Conservation (phyloP, 148 eudicot species). For the Pharnaceum exiguum region DNA sequence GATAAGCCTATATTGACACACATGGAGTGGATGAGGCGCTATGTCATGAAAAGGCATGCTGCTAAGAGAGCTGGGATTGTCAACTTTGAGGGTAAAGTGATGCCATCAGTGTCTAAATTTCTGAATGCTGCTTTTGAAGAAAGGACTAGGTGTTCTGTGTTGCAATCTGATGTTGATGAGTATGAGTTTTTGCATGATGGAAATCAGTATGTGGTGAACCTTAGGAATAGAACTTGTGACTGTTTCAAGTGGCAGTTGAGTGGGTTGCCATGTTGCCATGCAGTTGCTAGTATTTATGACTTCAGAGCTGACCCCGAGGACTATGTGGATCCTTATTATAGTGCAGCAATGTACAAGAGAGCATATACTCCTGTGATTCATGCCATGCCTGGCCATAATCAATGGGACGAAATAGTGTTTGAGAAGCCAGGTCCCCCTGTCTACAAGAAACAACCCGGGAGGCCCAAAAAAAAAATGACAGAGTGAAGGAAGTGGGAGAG, state of each 20-base stretch:
- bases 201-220: background rate
- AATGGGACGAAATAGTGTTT: background rate
- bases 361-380: background rate
- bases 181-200: background rate
- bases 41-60: background rate
- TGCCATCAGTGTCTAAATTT: background rate
- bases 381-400: background rate
- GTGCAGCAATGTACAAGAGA: background rate
- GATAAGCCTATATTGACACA: background rate
- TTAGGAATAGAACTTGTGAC: background rate
- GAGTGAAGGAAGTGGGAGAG: background rate
- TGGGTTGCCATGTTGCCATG: background rate
- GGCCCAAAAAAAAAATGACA: background rate
- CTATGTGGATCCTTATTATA: background rate
- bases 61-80: background rate
- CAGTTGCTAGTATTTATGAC: background rate
- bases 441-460: background rate
- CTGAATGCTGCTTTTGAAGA: background rate
- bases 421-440: background rate
- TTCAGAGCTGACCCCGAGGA: background rate
- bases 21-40: slow-evolving; percentile 2
- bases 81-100: background rate
- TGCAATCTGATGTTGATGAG: background rate
- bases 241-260: background rate
- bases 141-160: background rate